Evolutionary conservation across 2,329 filamentous ascomycete species (phyloP), one percentile per base, ranked within the genome.

Genomic region (Diplodia intermedia): DNA sequence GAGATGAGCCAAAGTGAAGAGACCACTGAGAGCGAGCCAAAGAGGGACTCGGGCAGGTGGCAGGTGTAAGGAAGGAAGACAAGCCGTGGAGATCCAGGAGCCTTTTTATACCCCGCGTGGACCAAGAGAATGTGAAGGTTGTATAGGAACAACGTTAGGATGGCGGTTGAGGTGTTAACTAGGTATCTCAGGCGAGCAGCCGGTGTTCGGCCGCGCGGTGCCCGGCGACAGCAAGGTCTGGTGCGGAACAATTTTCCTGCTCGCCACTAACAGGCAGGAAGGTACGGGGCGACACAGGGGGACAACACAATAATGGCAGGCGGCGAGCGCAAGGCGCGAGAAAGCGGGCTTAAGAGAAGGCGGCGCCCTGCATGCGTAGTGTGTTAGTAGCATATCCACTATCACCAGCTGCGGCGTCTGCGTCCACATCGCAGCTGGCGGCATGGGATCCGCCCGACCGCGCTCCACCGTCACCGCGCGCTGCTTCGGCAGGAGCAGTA

Each of bases 291-390:
- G 11, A n/a, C 31, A 38, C 31, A 20, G 54, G 14, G 40, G 9
- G 40, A 43, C 15, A n/a, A 29, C 47, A 40, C 15, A 33, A 62
- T 9, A 31, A n/a, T 9, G 23, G 40, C 36, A 12, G 36, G 36
- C 11, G 36, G 36, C 8, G 36, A 38, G 8, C 43, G 26, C n/a
- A 62, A 20, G 40, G 57, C 43, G 57, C 40, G 43, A 29, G 56
- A 20, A 38, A 36, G 40, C 40, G 29, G 40, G 15, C 36, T 62
- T 62, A 50, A 50, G 43, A 47, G 43, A 29, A 33, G 31, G 57
- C 57, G 57, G 57, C 57, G 26, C 57, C 40, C 26, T 50, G 57
- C 57, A 36, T 50, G 40, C 26, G 57, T 43, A 29, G 43, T 43
- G 18, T 20, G 54, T 8, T 18, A n/a, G 52, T 26, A 14, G 54